These are phyloP conservation scores for Rhizophagus clarus DNA, from an alignment of 192 early-diverging fungal genomes.

Conservation along the genomic window DNA sequence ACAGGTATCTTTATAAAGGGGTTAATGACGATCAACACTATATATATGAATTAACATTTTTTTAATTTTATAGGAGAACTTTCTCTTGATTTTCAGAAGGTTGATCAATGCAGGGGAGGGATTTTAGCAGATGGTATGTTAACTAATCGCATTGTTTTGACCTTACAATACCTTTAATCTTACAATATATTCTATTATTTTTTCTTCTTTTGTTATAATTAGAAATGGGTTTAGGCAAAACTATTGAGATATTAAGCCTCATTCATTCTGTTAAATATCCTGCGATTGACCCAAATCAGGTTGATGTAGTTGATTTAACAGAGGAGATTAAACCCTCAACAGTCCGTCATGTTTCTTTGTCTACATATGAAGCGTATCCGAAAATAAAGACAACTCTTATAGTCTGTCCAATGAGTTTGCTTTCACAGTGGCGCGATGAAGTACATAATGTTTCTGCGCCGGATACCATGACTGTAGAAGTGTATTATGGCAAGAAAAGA, in stretches of 20 bases:
- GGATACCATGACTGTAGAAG: conserved; percentile 42
- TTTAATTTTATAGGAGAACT: conserved; percentile 52
- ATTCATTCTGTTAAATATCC: conserved; percentile 48
- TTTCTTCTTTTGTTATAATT: neutral
- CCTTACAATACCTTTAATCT: neutral
- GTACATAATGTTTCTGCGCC: conserved; percentile 41
- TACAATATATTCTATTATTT: neutral
- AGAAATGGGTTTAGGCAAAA: conserved; percentile 62
- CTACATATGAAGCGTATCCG: neutral
- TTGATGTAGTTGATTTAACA: neutral
- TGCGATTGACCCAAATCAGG: conserved; percentile 15
- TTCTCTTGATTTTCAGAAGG: conserved; percentile 47
- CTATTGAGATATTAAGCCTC: conserved; percentile 60
- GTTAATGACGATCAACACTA: neutral
- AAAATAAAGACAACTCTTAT: conserved; percentile 52
- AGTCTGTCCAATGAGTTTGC: conserved; percentile 55
- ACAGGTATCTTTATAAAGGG: neutral
- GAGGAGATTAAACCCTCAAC: neutral
- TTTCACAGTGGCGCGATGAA: conserved; percentile 60
- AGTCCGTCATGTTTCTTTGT: conserved; percentile 14
- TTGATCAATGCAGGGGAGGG: conserved; percentile 53
- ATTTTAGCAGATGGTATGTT: conserved; percentile 53
- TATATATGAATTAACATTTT: conserved; percentile 34
- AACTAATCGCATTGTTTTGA: neutral
- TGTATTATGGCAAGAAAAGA: conserved; percentile 49